Percentiles rank a stretch among this genome's conserved stretches.
Conservation (phyloP, 2,329 filamentous ascomycete species). For the Phoma sp. region DNA sequence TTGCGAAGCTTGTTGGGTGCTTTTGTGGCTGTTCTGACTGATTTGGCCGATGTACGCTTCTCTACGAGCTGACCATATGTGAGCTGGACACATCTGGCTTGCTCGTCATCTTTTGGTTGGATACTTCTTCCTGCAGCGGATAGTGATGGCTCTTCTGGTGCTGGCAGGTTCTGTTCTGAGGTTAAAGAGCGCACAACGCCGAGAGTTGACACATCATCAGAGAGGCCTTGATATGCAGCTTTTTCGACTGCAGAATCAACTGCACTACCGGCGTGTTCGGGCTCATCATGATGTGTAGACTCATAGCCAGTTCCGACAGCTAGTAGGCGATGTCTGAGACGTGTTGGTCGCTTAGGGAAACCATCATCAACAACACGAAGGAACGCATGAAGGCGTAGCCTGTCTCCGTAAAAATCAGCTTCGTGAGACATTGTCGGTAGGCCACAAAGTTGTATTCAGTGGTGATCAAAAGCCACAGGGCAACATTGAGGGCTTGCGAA, state of each 20-base stretch:
- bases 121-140: too few relatives aligned
- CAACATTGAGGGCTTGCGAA: neutral
- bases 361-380: slow-evolving; percentile 30
- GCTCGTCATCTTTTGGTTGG: neutral
- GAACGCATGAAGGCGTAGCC: slow-evolving; percentile 33
- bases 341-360: slow-evolving; percentile 34
- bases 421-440: slow-evolving; percentile 26
- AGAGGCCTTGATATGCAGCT: neutral
- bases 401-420: slow-evolving; percentile 32
- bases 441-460: neutral
- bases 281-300: neutral
- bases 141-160: neutral
- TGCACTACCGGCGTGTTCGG: neutral
- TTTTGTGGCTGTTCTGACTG: neutral
- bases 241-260: neutral
- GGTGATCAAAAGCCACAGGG: neutral
- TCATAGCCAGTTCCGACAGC: neutral
- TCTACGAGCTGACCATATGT: neutral
- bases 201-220: neutral
- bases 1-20: neutral
- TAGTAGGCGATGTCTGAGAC: slow-evolving; percentile 23
- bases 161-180: neutral
- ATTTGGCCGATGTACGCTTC: neutral
- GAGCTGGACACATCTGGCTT: neutral
- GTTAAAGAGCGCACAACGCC: neutral